Evolutionary conservation across 768 basidiomycete genomes (phyloP), one percentile per base, ranked within the genome.

Genomic region (Pulveroboletus frians): DNA sequence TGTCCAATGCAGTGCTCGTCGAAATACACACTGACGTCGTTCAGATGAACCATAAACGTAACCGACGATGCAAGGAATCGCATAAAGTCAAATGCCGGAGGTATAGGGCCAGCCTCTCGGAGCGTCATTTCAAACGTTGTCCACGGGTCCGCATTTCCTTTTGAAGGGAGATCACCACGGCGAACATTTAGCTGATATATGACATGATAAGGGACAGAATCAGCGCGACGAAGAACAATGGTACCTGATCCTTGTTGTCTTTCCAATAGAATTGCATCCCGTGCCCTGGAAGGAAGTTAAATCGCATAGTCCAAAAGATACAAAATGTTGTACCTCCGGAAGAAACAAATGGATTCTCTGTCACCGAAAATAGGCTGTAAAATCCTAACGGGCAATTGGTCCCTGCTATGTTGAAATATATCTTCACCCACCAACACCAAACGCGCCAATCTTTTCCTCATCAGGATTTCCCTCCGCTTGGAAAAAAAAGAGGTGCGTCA

Each of bases 221-320:
- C n/a, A 11, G 1, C 18, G 8, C 3, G n/a, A 8, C 18, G 7
- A 26, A 23, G 29, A 39, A 40, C 8, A 34, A 21, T 32, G 17
- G 31, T 54, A 85, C 84, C 73, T 93, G 91, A 61, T 93, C 91
- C 59, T 88, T 90, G 58, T 86, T 87, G 60, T 88, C 89, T 63
- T 92, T 93, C 92, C 92, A 97, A 64, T 94, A 89, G 65, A 96
- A 97, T 0, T 84, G 86, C 92, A 95, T 95, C 82, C 91, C 92
- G 61, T 88, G 80, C 29, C 82, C 92, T 78, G 63, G 52, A 42
- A 55, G 21, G 35, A 52, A 27, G 21, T 35, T 47, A 13, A 43
- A 51, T 7, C 21, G 36, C n/a, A n/a, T 27, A 14, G 4, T 2
- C 2, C 21, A 4, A 14, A 21, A 38, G 27, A 27, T 3, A 35